Conservation (phyloP, 2,329 filamentous ascomycete species). For the Coniochaeta sp. region DNA sequence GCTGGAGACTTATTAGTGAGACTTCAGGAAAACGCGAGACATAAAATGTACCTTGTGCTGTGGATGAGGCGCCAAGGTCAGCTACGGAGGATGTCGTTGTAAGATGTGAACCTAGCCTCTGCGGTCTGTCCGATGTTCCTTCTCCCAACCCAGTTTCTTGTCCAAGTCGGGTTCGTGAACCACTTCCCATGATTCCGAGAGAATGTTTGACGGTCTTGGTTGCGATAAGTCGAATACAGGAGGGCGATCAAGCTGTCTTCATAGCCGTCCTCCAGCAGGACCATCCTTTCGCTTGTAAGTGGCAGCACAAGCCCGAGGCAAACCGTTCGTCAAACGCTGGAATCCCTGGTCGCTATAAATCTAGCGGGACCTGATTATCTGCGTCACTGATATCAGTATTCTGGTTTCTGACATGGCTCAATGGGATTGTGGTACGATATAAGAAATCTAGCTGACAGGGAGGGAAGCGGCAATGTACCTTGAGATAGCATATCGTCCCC, state of each 20-base stretch:
- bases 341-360: neutral
- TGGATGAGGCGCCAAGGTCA: neutral
- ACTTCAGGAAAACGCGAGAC: neutral
- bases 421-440: neutral
- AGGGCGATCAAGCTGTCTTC: neutral
- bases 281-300: neutral
- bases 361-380: neutral
- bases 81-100: conserved; percentile 10
- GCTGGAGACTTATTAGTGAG: neutral
- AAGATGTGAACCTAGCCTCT: conserved; percentile 26
- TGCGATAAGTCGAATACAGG: neutral
- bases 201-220: conserved; percentile 1
- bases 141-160: conserved; percentile 25
- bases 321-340: neutral
- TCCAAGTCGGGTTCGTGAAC: conserved; percentile 23
- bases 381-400: neutral
- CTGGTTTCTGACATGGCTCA: neutral
- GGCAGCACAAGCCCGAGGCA: neutral
- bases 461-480: conserved; percentile 2
- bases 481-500: conserved; percentile 2
- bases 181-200: conserved; percentile 20
- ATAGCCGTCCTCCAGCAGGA: neutral
- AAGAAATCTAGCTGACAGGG: neutral
- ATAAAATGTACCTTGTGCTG: neutral
- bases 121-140: conserved; percentile 14